phyloP scores from a whole-genome alignment of 768 basidiomycete species.

The Tulasnella sp. region DNA sequence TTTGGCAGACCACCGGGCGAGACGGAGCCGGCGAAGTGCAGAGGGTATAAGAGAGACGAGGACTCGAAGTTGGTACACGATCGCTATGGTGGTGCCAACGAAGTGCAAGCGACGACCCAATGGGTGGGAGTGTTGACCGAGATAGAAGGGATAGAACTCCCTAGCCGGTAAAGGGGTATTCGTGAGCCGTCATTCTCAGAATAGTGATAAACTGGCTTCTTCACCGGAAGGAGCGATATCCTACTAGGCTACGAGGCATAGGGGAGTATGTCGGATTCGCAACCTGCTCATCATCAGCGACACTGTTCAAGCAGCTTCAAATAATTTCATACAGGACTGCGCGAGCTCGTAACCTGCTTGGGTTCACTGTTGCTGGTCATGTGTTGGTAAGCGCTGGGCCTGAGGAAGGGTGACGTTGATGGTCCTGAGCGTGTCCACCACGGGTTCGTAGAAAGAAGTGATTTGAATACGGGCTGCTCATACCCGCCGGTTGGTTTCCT shows the following conservation, averaged over 20 bases:
- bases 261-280: constrained; percentile 6
- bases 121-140: constrained; percentile 4
- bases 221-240: constrained; percentile 3
- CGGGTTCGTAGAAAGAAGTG: too few relatives aligned
- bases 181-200: too few relatives aligned
- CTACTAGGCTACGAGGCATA: background rate
- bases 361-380: too few relatives aligned
- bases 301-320: background rate
- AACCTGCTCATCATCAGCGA: background rate
- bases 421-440: background rate
- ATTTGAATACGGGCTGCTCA: background rate
- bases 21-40: background rate
- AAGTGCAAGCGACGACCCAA: background rate
- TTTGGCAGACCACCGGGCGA: background rate
- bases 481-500: background rate
- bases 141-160: constrained; percentile 14
- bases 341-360: too few relatives aligned
- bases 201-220: too few relatives aligned
- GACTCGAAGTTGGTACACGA: constrained; percentile 4
- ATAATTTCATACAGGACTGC: background rate
- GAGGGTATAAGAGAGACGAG: background rate
- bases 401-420: background rate
- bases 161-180: background rate
- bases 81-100: background rate
- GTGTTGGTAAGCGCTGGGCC: background rate